Conservation (phyloP, 2,329 filamentous ascomycete genomes). For the Alternaria sp. region DNA sequence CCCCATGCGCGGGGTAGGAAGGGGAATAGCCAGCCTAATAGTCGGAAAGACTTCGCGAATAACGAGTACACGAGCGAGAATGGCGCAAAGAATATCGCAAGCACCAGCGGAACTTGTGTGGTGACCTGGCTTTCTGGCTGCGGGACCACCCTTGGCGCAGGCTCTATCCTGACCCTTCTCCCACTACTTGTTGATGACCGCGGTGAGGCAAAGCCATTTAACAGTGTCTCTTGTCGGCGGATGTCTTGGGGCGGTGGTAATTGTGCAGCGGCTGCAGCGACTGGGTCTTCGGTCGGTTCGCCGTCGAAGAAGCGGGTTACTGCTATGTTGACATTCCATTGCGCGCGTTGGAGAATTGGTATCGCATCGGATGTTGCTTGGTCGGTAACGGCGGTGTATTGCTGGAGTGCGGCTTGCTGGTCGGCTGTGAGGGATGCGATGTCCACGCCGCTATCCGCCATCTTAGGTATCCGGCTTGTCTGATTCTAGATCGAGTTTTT, state of each 20-base stretch:
- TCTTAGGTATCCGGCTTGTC: slow-evolving; percentile 14
- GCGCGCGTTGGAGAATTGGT: slow-evolving; percentile 78
- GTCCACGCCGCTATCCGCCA: slow-evolving; percentile 57
- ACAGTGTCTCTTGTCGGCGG: slow-evolving; percentile 74
- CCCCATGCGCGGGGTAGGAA: slow-evolving; percentile 73
- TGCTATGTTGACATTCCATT: slow-evolving; percentile 98
- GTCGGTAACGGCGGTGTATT: slow-evolving; percentile 86
- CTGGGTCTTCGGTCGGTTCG: slow-evolving; percentile 76
- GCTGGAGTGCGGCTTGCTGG: slow-evolving; percentile 84
- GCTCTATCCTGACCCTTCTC: slow-evolving; percentile 58
- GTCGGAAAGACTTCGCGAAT: slow-evolving; percentile 71
- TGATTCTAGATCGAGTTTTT: background rate
- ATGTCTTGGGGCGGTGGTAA: slow-evolving; percentile 68
- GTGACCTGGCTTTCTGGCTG: slow-evolving; percentile 69
- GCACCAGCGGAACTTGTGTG: slow-evolving; percentile 74
- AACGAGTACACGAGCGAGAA: slow-evolving; percentile 79
- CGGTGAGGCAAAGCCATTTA: slow-evolving; percentile 55
- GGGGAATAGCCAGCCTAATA: slow-evolving; percentile 78
- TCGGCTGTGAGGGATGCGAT: slow-evolving; percentile 73
- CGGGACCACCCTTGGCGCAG: slow-evolving; percentile 85
- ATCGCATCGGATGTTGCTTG: slow-evolving; percentile 79
- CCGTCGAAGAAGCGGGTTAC: slow-evolving; percentile 98
- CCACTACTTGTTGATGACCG: slow-evolving; percentile 41
- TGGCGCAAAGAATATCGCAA: slow-evolving; percentile 80
- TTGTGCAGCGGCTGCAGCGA: slow-evolving; percentile 72